Evolutionary conservation across 306 rosid genomes (phyloP).

Genomic region (Benincasa hispida): DNA sequence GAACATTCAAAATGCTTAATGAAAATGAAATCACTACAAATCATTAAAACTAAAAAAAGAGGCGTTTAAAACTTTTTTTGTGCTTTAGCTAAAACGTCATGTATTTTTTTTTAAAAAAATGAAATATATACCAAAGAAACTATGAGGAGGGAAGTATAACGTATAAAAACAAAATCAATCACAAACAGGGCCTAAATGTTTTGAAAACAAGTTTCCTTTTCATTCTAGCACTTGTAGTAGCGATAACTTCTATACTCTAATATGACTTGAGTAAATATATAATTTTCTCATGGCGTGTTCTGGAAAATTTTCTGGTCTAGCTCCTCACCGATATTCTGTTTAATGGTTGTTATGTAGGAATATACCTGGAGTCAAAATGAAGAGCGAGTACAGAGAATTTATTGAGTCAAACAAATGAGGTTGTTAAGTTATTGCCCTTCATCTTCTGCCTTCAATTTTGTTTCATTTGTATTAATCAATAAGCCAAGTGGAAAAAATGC

Average conservation of each 20-base stretch:
- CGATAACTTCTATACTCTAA: not conserved
- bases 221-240: not conserved
- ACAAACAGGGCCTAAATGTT: not conserved
- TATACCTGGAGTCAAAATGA: constrained; percentile 85
- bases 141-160: not conserved
- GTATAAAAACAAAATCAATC: not conserved
- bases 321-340: not conserved
- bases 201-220: not conserved
- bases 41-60: not conserved
- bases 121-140: not conserved
- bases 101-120: not conserved
- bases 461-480: constrained; percentile 10
- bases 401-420: constrained; percentile 59
- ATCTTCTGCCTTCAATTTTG: constrained; percentile 53
- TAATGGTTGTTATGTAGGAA: constrained; percentile 36
- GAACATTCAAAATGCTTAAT: not conserved
- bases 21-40: not conserved
- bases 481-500: constrained; percentile 11
- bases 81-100: no score
- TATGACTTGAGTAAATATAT: not conserved
- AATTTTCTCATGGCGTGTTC: not conserved
- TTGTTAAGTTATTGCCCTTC: constrained; percentile 6
- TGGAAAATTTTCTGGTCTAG: not conserved
- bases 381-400: constrained; percentile 77
- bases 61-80: not conserved